Evolutionary conservation across 2,329 filamentous ascomycete genomes (phyloP).

Genomic region (Lecanoromycetidae sp.): DNA sequence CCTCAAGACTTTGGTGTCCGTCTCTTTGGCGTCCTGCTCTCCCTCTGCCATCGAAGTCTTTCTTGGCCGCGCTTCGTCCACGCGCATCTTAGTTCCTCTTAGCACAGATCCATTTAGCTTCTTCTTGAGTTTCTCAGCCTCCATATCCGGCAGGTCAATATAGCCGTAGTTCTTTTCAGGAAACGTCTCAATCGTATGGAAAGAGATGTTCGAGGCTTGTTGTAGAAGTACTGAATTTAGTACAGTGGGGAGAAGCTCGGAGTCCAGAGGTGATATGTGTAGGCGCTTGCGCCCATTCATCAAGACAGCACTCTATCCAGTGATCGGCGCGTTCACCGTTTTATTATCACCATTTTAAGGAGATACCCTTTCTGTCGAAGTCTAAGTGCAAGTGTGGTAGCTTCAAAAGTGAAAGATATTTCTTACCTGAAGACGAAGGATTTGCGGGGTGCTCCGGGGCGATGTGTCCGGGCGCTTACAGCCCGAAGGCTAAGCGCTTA

Average conservation of each 20-base stretch:
- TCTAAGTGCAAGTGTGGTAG: no score
- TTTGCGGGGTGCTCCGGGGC: no score
- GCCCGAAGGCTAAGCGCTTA: no score
- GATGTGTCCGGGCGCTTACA: no score
- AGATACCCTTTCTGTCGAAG: no score
- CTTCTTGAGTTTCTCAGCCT: slow-evolving; percentile 82
- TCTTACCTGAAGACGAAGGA: no score
- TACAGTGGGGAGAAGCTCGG: slow-evolving; percentile 59
- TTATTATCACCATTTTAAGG: no score
- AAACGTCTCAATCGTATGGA: slow-evolving; percentile 72
- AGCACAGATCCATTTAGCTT: slow-evolving; percentile 80
- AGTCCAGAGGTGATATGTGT: slow-evolving; percentile 77
- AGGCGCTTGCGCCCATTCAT: slow-evolving; percentile 39
- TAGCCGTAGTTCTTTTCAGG: slow-evolving; percentile 87
- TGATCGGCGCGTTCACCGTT: no score
- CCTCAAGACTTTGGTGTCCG: slow-evolving; percentile 28
- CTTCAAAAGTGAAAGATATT: no score
- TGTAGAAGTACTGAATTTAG: slow-evolving; percentile 56
- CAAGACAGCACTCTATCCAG: neutral
- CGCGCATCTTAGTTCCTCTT: slow-evolving; percentile 70
- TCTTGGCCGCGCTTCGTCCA: slow-evolving; percentile 66
- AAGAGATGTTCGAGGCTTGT: slow-evolving; percentile 70
- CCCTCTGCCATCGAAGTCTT: slow-evolving; percentile 28
- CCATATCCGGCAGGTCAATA: slow-evolving; percentile 65
- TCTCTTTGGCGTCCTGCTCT: slow-evolving; percentile 23